These are phyloP conservation scores for Hymenoscyphus repandus DNA, from an alignment of 2,329 filamentous ascomycete species.

Conservation along the genomic window DNA sequence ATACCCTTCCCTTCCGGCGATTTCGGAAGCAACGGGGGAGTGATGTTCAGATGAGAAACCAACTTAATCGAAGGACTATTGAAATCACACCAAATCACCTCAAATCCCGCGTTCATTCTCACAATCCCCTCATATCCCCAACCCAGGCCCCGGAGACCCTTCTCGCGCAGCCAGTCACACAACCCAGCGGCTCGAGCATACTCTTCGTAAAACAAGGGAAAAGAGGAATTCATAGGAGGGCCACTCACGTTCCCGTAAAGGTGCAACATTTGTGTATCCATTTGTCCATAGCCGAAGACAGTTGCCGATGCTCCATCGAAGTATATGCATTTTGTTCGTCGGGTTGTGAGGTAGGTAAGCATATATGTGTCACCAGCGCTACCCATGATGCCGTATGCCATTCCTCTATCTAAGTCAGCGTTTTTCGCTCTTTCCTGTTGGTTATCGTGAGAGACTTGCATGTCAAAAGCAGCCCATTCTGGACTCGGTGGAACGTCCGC, in stretches of 20 bases:
- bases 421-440: too few relatives aligned
- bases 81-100: conserved; percentile 49
- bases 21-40: conserved; percentile 35
- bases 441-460: too few relatives aligned
- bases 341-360: conserved; percentile 44
- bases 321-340: conserved; percentile 39
- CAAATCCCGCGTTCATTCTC: conserved; percentile 47
- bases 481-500: conserved; percentile 38
- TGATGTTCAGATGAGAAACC: conserved; percentile 42
- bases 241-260: conserved; percentile 42
- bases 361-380: conserved; percentile 38
- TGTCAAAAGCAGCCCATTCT: conserved; percentile 48
- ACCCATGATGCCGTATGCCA: conserved; percentile 51
- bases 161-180: conserved; percentile 40
- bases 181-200: conserved; percentile 43
- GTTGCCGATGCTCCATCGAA: conserved; percentile 47
- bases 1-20: conserved; percentile 8
- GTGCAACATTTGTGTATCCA: conserved; percentile 46
- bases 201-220: conserved; percentile 38
- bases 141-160: conserved; percentile 38
- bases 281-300: conserved; percentile 40
- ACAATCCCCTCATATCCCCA: conserved; percentile 46
- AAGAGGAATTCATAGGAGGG: conserved; percentile 19
- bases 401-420: conserved; percentile 35
- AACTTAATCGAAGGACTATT: conserved; percentile 38